Base-by-base conservation (phyloP, 768 basidiomycete species). In the Antrodiella citrinella region DNA sequence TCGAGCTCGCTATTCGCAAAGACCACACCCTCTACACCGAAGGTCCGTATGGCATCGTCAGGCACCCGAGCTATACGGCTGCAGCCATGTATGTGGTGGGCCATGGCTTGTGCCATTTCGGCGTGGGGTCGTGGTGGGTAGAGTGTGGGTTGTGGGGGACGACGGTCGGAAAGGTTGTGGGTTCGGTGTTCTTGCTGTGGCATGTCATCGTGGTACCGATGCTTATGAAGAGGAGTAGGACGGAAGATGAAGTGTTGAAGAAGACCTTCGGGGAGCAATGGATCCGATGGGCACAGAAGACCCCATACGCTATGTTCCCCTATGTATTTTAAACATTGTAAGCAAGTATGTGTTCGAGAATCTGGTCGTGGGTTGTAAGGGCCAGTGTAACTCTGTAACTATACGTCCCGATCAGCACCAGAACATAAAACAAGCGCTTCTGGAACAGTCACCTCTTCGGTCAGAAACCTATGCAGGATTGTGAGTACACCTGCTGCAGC, bases 51-150 rank as follows among this genome's bases (percentile, higher is more conserved):
- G 24, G 35, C 4, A n/a, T 50, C 38, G 56, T 61, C 20, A 58
- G 60, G 9, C 59, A 61, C 47, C 60, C 56, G 7, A 48, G 48
- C 41, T 61, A 61, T 38, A 50, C 54, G 5, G 60, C 47, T 18
- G 26, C n/a, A 10, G 1, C 49, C 1, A 21, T 55, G 4, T 18
- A 45, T 35, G 35, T 52, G 2, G 7, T 45, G n/a, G 59, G 59
- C 19, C 12, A 44, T 13, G 20, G 25, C 4, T 13, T 55, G 39
- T 19, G 39, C 9, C 45, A 26, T 2, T 18, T 51, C 19, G 39
- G 47, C 12, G 47, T 43, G 10, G 56, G 56, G 15, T 43, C 51
- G 5, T 44, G 20, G 20, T 49, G n/a, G 30, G 25, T 20, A n/a
- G 54, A 52, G 20, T 45, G 13, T 11, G 51, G 51, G 10, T 2